A percentile compares a stretch with the other conserved stretches of the same genome.
These are phyloP conservation scores for Paraconiothyrium brasiliense DNA, from an alignment of 2,329 filamentous ascomycete genomes.

Conservation along the genomic window DNA sequence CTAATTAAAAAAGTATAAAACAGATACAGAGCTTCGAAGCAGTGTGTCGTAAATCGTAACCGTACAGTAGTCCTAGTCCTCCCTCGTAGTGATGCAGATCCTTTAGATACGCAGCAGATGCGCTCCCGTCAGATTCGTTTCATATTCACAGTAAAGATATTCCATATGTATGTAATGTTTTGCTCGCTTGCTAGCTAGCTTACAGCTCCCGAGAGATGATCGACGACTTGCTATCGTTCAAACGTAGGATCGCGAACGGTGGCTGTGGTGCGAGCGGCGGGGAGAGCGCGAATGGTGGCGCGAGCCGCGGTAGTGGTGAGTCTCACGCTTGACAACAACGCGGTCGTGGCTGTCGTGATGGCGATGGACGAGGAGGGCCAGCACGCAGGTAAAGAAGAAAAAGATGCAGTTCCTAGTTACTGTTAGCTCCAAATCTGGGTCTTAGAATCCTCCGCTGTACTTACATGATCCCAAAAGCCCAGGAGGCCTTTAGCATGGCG, in stretches of 20 bases:
- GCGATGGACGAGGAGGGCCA: slow-evolving; percentile 69
- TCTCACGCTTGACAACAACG: slow-evolving; percentile 64
- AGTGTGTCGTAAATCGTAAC: slow-evolving; percentile 11
- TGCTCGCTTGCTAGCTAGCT: too few species aligned
- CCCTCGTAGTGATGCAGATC: not conserved
- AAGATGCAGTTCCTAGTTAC: slow-evolving; percentile 47
- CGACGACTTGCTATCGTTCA: slow-evolving; percentile 21
- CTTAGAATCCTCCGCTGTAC: slow-evolving; percentile 24
- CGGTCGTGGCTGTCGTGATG: slow-evolving; percentile 57
- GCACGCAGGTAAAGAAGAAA: slow-evolving; percentile 51
- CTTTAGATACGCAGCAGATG: not conserved
- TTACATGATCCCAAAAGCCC: slow-evolving; percentile 89
- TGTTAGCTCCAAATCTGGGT: not conserved
- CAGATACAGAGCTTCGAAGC: slow-evolving; percentile 5
- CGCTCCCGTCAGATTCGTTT: not conserved
- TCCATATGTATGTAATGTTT: not conserved
- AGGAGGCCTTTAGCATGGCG: slow-evolving; percentile 89
- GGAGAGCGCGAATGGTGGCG: slow-evolving; percentile 52
- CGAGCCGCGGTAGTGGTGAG: slow-evolving; percentile 56
- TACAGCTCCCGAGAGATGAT: slow-evolving; percentile 4
- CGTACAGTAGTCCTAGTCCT: not conserved
- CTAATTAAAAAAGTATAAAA: slow-evolving; percentile 1
- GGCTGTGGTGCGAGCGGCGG: slow-evolving; percentile 50
- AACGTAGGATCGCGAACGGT: slow-evolving; percentile 45
- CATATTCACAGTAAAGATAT: slow-evolving; percentile 6